phyloP scores from a whole-genome alignment of 345 rosid species.

The Populus tremula region DNA sequence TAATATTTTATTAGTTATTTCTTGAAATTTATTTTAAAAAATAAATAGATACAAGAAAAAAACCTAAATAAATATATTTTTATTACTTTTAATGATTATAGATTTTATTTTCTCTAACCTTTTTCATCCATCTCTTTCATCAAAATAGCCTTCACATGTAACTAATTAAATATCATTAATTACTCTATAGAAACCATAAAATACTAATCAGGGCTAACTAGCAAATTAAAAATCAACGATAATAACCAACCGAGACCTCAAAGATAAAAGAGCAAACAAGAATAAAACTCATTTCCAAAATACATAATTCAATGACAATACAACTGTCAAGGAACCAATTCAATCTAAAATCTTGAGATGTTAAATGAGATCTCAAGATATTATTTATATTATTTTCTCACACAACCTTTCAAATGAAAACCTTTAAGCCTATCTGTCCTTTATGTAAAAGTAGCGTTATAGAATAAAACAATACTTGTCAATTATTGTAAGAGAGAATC shows the following conservation, averaged over 20 bases:
- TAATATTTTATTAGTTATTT: too few relatives aligned
- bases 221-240: neutral
- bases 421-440: too few relatives aligned
- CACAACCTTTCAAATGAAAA: accelerated
- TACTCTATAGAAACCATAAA: neutral
- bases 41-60: too few relatives aligned
- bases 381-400: too few relatives aligned
- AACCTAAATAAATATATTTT: too few relatives aligned
- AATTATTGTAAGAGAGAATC: slow-evolving; percentile 10
- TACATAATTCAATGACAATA: neutral
- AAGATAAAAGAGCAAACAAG: accelerated
- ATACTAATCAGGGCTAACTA: neutral
- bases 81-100: too few relatives aligned
- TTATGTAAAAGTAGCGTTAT: accelerated
- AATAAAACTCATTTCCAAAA: neutral
- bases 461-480: neutral
- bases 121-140: too few relatives aligned
- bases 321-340: neutral
- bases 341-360: accelerated
- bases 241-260: neutral
- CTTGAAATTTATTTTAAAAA: too few relatives aligned
- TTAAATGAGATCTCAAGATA: accelerated
- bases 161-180: too few relatives aligned
- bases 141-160: too few relatives aligned
- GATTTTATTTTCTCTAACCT: too few relatives aligned